Percentiles rank a stretch among this genome's conserved stretches.
These are phyloP conservation scores for Hypoxylon rubiginosum DNA, from an alignment of 2,329 filamentous ascomycete species.

Conservation along the genomic window DNA sequence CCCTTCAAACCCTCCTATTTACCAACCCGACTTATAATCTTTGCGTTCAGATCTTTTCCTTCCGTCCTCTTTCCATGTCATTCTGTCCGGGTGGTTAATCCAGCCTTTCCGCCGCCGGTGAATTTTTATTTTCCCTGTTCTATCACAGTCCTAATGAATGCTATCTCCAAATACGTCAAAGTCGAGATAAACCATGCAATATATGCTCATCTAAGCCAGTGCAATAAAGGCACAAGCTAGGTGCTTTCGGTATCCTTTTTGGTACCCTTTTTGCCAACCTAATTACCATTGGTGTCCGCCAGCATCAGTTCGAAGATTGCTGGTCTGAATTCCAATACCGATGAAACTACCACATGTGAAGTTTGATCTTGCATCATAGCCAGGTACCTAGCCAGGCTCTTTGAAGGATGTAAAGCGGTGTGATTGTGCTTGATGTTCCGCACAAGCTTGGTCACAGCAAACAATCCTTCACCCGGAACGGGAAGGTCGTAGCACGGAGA, in stretches of 20 bases:
- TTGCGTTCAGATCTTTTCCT: too few relatives aligned
- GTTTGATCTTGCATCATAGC: constrained; percentile 56
- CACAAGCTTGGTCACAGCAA: constrained; percentile 78
- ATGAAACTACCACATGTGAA: constrained; percentile 83
- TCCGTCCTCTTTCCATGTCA: too few relatives aligned
- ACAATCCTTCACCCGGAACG: constrained; percentile 82
- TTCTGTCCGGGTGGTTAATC: background rate
- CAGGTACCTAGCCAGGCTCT: background rate
- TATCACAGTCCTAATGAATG: background rate
- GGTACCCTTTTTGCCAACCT: constrained; percentile 75
- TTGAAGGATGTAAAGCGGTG: constrained; percentile 64
- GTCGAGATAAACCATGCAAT: background rate
- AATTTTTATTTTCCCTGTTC: background rate
- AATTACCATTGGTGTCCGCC: constrained; percentile 79
- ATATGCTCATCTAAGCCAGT: background rate
- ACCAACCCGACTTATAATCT: too few relatives aligned
- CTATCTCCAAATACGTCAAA: background rate
- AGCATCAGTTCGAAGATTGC: constrained; percentile 81
- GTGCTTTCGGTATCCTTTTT: too few relatives aligned
- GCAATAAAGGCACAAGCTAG: background rate
- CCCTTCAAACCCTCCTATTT: too few relatives aligned
- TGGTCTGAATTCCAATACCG: constrained; percentile 85
- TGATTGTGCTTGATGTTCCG: constrained; percentile 82
- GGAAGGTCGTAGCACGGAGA: constrained; percentile 86
- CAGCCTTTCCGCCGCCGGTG: background rate